These are phyloP conservation scores for Phialophora verrucosa DNA, from an alignment of 2,329 filamentous ascomycete genomes.

Conservation along the genomic window DNA sequence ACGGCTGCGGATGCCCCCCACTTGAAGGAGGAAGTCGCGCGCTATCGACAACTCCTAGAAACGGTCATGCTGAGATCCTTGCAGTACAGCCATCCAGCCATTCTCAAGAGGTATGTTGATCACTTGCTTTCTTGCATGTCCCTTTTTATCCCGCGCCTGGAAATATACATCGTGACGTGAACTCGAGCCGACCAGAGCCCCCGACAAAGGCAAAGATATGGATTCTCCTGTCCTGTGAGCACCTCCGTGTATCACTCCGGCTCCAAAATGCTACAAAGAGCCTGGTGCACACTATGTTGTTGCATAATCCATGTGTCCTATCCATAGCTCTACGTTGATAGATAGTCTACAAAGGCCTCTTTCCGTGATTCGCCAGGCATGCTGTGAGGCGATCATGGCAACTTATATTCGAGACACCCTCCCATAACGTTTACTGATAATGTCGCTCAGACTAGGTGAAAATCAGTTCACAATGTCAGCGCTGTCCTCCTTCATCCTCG, in stretches of 20 bases:
- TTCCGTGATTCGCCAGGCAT: slow-evolving; percentile 18
- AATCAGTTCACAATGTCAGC: slow-evolving; percentile 55
- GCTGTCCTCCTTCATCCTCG: slow-evolving; percentile 56
- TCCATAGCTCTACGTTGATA: slow-evolving; percentile 31
- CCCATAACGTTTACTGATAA: slow-evolving; percentile 39
- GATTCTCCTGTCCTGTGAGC: slow-evolving; percentile 5
- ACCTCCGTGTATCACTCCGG: slow-evolving; percentile 5
- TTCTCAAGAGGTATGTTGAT: slow-evolving; percentile 57
- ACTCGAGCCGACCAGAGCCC: background rate
- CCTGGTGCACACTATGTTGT: background rate
- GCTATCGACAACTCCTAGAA: slow-evolving; percentile 64
- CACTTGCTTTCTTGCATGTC: slow-evolving; percentile 23
- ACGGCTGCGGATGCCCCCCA: slow-evolving; percentile 54
- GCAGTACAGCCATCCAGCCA: slow-evolving; percentile 52
- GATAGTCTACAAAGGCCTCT: slow-evolving; percentile 31
- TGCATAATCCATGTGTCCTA: slow-evolving; percentile 19
- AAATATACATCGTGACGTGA: background rate
- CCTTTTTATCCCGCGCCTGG: background rate
- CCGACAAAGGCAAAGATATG: slow-evolving; percentile 10
- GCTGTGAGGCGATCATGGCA: slow-evolving; percentile 10
- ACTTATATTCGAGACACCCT: slow-evolving; percentile 8
- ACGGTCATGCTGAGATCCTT: slow-evolving; percentile 53
- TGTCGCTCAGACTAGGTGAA: slow-evolving; percentile 54
- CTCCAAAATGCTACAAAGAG: background rate
- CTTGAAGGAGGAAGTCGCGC: slow-evolving; percentile 62